Percentiles rank a stretch among this genome's conserved stretches.
Conservation (phyloP, 2,329 filamentous ascomycete species). For the Beauveria australis region DNA sequence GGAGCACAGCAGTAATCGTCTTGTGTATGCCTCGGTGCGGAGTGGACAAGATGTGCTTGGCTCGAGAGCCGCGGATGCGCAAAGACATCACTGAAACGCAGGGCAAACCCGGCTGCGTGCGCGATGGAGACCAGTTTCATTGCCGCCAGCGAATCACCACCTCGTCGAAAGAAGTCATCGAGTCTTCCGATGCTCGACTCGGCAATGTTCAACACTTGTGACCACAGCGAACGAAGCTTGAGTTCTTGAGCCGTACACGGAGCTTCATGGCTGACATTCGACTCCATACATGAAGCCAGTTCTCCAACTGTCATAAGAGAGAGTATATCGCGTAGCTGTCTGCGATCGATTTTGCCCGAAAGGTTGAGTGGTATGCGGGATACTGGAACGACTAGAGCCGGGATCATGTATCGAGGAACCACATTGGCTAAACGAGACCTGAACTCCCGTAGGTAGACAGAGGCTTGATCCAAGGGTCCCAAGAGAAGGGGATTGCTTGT, state of each 20-base stretch:
- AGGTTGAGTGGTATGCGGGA: neutral
- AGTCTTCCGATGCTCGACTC: conserved; percentile 20
- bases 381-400: neutral
- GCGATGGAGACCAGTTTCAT: conserved; percentile 34
- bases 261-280: neutral
- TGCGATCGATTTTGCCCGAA: neutral
- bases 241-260: neutral
- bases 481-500: neutral
- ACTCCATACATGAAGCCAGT: neutral
- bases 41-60: neutral
- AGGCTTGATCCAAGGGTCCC: neutral
- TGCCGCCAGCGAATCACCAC: conserved; percentile 36
- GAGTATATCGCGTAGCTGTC: neutral
- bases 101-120: conserved; percentile 18
- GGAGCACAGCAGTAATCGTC: neutral
- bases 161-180: conserved; percentile 29
- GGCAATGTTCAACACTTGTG: conserved; percentile 29
- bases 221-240: conserved; percentile 26
- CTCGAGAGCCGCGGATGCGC: neutral
- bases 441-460: neutral
- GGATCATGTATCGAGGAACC: neutral
- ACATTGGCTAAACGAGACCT: neutral
- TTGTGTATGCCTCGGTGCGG: neutral
- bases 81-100: conserved; percentile 25
- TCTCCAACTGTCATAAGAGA: neutral